A percentile compares a stretch with the other conserved stretches of the same genome.
These are phyloP conservation scores for Inga oerstediana DNA, from an alignment of 306 rosid species.

Conservation along the genomic window DNA sequence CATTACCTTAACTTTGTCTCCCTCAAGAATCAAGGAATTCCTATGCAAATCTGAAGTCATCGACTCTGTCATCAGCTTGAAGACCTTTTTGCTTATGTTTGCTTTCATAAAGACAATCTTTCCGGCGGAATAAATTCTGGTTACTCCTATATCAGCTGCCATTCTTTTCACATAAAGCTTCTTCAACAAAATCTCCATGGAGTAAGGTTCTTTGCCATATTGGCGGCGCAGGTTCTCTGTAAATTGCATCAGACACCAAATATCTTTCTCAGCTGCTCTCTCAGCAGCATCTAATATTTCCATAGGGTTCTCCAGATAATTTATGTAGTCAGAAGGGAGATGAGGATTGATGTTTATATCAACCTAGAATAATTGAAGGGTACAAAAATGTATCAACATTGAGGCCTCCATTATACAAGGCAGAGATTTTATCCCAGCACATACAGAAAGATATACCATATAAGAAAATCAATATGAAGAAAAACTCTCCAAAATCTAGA, in stretches of 20 bases:
- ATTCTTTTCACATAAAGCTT: constrained; percentile 91
- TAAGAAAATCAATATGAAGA: background rate
- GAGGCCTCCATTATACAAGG: constrained; percentile 8
- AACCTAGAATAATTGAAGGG: constrained; percentile 51
- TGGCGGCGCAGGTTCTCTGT: constrained; percentile 84
- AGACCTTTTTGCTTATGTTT: constrained; percentile 69
- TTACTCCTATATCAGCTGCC: constrained; percentile 93
- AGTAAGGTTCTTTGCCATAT: constrained; percentile 87
- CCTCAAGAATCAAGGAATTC: constrained; percentile 73
- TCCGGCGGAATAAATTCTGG: constrained; percentile 69
- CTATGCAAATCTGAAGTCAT: constrained; percentile 70
- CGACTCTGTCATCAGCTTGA: constrained; percentile 76
- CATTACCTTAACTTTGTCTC: constrained; percentile 77
- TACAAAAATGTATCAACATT: constrained; percentile 25
- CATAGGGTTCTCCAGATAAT: constrained; percentile 89
- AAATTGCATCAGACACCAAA: constrained; percentile 88
- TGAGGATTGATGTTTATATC: constrained; percentile 77
- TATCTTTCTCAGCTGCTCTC: constrained; percentile 78
- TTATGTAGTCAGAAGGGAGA: constrained; percentile 88
- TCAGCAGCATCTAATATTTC: constrained; percentile 84
- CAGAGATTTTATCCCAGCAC: constrained; percentile 15
- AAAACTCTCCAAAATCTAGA: background rate
- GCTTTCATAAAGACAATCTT: constrained; percentile 79
- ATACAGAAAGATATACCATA: background rate
- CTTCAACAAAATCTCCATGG: constrained; percentile 82